Percentiles rank a stretch among this genome's conserved stretches.
Conservation (phyloP, 2,329 filamentous ascomycete species). For the Ascosphaera acerosa region DNA sequence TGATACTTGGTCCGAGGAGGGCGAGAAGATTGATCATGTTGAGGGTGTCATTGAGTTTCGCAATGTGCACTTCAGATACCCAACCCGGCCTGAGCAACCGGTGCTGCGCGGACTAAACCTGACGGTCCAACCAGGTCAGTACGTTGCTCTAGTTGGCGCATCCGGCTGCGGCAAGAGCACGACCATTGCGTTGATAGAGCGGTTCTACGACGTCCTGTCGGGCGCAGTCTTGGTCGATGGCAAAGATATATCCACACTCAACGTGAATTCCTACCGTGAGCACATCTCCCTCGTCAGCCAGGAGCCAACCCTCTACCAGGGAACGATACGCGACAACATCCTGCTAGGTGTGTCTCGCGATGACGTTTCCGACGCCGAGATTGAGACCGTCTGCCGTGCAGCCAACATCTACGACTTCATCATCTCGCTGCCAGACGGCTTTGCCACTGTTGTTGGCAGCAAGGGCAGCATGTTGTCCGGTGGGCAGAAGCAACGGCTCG, state of each 20-base stretch:
- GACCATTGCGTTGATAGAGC: slow-evolving; percentile 71
- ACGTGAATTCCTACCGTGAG: slow-evolving; percentile 64
- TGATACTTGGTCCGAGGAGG: slow-evolving; percentile 53
- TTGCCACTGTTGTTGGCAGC: slow-evolving; percentile 20
- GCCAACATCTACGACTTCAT: slow-evolving; percentile 37
- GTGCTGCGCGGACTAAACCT: slow-evolving; percentile 60
- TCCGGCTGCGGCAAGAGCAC: slow-evolving; percentile 89
- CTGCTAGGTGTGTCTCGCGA: slow-evolving; percentile 46
- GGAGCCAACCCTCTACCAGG: slow-evolving; percentile 85
- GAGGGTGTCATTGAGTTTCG: slow-evolving; percentile 71
- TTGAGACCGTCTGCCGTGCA: slow-evolving; percentile 36
- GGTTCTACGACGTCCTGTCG: slow-evolving; percentile 73
- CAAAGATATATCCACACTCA: slow-evolving; percentile 53
- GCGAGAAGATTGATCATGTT: slow-evolving; percentile 34
- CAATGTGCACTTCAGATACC: slow-evolving; percentile 84
- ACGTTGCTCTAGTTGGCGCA: slow-evolving; percentile 62
- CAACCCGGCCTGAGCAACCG: slow-evolving; percentile 72
- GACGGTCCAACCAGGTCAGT: slow-evolving; percentile 22
- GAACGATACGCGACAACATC: slow-evolving; percentile 76
- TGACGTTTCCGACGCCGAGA: slow-evolving; percentile 41
- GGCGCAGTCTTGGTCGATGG: slow-evolving; percentile 66
- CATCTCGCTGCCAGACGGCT: slow-evolving; percentile 21
- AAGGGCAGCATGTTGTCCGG: slow-evolving; percentile 33
- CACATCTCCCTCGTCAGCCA: slow-evolving; percentile 75
- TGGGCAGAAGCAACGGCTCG: slow-evolving; percentile 27